Conservation (phyloP, 176 grass and related monocot species). For the Cenchrus americanus region DNA sequence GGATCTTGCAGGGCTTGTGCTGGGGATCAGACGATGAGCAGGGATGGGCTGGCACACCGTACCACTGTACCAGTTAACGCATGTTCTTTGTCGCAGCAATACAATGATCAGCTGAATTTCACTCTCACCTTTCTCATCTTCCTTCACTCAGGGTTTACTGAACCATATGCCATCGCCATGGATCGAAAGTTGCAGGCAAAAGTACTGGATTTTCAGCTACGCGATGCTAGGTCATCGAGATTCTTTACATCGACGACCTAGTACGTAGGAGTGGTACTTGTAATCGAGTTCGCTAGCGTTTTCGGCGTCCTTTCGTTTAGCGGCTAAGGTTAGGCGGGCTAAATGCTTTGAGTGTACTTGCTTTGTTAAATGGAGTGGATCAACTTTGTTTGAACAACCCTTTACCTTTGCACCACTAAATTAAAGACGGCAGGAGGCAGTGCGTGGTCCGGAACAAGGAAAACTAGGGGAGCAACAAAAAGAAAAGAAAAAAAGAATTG, state of each 20-base stretch:
- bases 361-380: conserved; percentile 32
- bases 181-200: conserved; percentile 22
- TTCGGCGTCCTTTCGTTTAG: conserved; percentile 37
- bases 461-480: not conserved
- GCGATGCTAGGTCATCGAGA: not conserved
- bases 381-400: conserved; percentile 8
- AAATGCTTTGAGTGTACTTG: conserved; percentile 24
- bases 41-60: not conserved
- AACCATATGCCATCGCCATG: not conserved
- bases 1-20: conserved; percentile 57
- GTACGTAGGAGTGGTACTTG: not conserved
- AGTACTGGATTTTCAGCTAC: not conserved
- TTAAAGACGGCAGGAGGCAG: conserved; percentile 26
- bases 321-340: conserved; percentile 41
- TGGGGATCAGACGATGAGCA: conserved; percentile 31
- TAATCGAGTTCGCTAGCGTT: not conserved
- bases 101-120: conserved; percentile 29
- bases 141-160: not conserved
- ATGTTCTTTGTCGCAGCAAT: not conserved
- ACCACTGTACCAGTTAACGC: conserved; percentile 13
- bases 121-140: not conserved
- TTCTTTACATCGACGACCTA: conserved; percentile 6
- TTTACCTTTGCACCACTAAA: conserved; percentile 11
- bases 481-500: not conserved
- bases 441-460: not conserved